Evolutionary conservation across 176 grass and related monocot genomes (phyloP).

Genomic region (Aegilops longissima): DNA sequence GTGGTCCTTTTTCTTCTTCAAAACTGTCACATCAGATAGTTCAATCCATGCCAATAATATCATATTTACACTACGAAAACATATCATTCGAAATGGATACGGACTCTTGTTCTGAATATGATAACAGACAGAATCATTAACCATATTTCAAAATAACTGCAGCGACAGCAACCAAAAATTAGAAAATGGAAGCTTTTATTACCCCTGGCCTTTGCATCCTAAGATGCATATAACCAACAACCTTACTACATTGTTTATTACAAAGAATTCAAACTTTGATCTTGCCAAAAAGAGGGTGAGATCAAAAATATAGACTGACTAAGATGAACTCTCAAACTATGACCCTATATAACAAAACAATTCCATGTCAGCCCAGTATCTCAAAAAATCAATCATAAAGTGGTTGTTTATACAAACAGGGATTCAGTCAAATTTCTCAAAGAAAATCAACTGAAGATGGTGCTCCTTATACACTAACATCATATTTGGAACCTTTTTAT

Average conservation of each 20-base stretch:
- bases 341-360: neutral
- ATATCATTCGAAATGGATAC: neutral
- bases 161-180: neutral
- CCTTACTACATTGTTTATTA: neutral
- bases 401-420: neutral
- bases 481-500: neutral
- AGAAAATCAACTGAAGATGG: constrained; percentile 1
- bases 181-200: neutral
- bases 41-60: neutral
- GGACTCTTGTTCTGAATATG: neutral
- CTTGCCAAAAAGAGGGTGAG: neutral
- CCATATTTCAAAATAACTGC: neutral
- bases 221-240: neutral
- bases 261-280: neutral
- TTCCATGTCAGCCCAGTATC: neutral
- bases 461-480: neutral
- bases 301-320: neutral
- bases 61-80: neutral
- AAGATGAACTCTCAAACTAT: neutral
- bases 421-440: neutral
- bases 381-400: neutral
- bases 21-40: neutral
- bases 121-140: neutral
- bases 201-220: neutral
- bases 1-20: neutral